These are phyloP conservation scores for Zelopaecilomyces penicillatus DNA, from an alignment of 2,329 filamentous ascomycete genomes.

Conservation along the genomic window DNA sequence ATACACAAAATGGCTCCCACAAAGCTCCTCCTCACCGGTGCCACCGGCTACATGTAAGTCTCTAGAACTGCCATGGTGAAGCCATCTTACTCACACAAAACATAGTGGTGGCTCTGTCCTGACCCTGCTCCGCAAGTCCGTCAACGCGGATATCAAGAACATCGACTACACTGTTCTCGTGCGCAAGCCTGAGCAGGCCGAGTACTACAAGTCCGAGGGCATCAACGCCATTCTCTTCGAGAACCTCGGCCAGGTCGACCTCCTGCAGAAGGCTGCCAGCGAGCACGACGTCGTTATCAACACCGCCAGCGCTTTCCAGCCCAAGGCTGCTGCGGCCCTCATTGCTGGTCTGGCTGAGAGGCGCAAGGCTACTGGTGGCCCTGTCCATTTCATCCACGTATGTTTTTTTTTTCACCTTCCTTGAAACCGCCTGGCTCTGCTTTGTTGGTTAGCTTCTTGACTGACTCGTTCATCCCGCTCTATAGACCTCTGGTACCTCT, in stretches of 20 bases:
- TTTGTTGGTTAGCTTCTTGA: not conserved
- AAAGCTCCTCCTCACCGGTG: constrained; percentile 19
- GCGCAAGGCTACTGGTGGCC: constrained; percentile 22
- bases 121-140: constrained; percentile 13
- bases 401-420: constrained; percentile 10
- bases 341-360: constrained; percentile 33
- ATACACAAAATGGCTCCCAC: constrained; percentile 8
- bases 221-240: constrained; percentile 16
- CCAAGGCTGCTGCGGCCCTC: constrained; percentile 28
- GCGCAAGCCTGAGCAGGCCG: constrained; percentile 19
- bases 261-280: constrained; percentile 13
- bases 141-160: constrained; percentile 11
- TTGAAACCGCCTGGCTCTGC: not conserved
- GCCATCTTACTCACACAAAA: not conserved
- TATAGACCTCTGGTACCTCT: constrained; percentile 32
- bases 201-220: constrained; percentile 13
- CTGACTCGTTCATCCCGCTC: no score
- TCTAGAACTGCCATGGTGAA: not conserved
- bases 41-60: constrained; percentile 19
- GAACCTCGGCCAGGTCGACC: constrained; percentile 16
- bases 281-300: constrained; percentile 33
- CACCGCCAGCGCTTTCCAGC: constrained; percentile 31
- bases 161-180: constrained; percentile 16
- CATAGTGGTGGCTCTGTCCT: constrained; percentile 20
- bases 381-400: constrained; percentile 31